These are phyloP conservation scores for Cutaneotrichosporon sp. DNA, from an alignment of 1,284 basidiomycete species.

Conservation along the genomic window DNA sequence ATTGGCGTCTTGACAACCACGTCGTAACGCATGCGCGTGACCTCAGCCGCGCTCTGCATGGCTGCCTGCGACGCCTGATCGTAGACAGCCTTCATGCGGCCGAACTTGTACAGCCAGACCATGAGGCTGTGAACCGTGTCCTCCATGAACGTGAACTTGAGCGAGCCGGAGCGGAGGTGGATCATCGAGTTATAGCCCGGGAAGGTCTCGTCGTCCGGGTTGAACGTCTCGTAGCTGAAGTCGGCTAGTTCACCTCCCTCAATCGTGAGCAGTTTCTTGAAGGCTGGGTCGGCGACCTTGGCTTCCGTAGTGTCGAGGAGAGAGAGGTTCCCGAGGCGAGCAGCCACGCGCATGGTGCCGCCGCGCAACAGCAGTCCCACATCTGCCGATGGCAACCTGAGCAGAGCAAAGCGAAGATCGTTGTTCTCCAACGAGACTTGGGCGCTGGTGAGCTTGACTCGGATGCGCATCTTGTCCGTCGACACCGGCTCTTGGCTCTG, in stretches of 20 bases:
- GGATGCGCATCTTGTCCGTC: slow-evolving; percentile 71
- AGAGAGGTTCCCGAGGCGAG: slow-evolving; percentile 80
- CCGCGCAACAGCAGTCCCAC: slow-evolving; percentile 75
- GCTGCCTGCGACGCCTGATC: slow-evolving; percentile 91
- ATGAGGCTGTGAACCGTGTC: slow-evolving; percentile 82
- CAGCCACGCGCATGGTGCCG: slow-evolving; percentile 75
- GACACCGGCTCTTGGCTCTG: slow-evolving; percentile 10
- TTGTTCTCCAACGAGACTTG: slow-evolving; percentile 87
- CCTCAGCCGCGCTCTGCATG: slow-evolving; percentile 83
- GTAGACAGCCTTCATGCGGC: slow-evolving; percentile 87
- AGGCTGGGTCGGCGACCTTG: slow-evolving; percentile 61
- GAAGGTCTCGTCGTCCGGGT: slow-evolving; percentile 62
- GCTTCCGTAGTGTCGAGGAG: slow-evolving; percentile 75
- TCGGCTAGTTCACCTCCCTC: slow-evolving; percentile 95
- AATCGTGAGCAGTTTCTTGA: slow-evolving; percentile 88
- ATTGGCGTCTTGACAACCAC: slow-evolving; percentile 90
- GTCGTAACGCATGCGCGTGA: slow-evolving; percentile 84
- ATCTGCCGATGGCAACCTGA: slow-evolving; percentile 88
- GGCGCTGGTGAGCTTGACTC: slow-evolving; percentile 83
- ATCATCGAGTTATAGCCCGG: slow-evolving; percentile 84
- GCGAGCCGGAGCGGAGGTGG: slow-evolving; percentile 81
- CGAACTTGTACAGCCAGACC: slow-evolving; percentile 80
- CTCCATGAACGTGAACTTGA: slow-evolving; percentile 87
- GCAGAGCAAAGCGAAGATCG: slow-evolving; percentile 70
- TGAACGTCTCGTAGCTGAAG: slow-evolving; percentile 92